phyloP scores from a whole-genome alignment of 805 yeast genomes.

The Yueomyces sinensis region DNA sequence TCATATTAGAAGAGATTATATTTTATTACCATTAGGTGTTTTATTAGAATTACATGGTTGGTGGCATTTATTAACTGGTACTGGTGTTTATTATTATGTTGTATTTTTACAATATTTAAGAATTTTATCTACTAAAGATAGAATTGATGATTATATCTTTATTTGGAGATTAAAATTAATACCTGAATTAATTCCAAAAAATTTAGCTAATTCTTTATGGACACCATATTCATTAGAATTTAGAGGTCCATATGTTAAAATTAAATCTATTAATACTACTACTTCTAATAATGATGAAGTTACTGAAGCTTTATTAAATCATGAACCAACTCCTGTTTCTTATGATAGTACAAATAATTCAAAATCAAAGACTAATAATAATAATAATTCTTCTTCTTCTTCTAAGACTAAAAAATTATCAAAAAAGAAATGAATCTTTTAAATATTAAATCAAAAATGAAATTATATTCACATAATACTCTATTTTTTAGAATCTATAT shows the following conservation, averaged over 20 bases:
- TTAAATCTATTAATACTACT: background rate
- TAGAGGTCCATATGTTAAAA: constrained; percentile 7
- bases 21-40: constrained; percentile 70
- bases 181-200: constrained; percentile 29
- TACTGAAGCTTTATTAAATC: background rate
- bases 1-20: constrained; percentile 44
- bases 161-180: constrained; percentile 42
- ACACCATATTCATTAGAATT: constrained; percentile 16
- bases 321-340: background rate
- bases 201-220: constrained; percentile 5
- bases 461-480: too few relatives aligned
- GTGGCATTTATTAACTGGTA: constrained; percentile 88
- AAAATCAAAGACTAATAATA: too few relatives aligned
- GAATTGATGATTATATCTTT: constrained; percentile 38
- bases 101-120: constrained; percentile 68
- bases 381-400: too few relatives aligned
- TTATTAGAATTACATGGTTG: constrained; percentile 88
- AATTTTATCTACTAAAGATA: constrained; percentile 18
- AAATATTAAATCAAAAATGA: too few relatives aligned
- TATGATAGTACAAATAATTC: background rate
- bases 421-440: too few relatives aligned
- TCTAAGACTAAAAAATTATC: too few relatives aligned
- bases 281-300: background rate
- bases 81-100: constrained; percentile 77
- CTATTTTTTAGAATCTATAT: too few relatives aligned